phyloP scores from a whole-genome alignment of 352 stramenopile genomes.

The Thraustotheca clavata region DNA sequence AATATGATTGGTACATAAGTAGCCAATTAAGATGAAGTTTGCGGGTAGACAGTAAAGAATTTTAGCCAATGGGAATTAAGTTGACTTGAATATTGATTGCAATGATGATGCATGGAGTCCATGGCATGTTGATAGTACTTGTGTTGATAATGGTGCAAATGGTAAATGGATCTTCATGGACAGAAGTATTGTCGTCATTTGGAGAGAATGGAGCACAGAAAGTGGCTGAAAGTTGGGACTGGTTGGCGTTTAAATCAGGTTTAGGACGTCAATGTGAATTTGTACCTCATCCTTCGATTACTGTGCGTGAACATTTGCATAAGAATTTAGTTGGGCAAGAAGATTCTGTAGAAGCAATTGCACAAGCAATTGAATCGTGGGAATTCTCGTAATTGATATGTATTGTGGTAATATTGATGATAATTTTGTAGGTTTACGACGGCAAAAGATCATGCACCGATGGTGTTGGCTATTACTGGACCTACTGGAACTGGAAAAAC shows the following conservation, averaged over 20 bases:
- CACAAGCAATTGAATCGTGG: constrained; percentile 67
- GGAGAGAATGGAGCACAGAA: background rate
- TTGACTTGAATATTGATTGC: no score
- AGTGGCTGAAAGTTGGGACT: constrained; percentile 1
- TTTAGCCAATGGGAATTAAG: background rate
- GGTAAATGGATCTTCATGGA: background rate
- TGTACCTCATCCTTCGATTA: constrained; percentile 54
- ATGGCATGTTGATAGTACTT: background rate
- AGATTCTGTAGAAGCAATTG: constrained; percentile 48
- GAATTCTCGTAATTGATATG: constrained; percentile 80
- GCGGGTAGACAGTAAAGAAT: no score
- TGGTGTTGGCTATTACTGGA: constrained; percentile 84
- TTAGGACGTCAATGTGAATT: constrained; percentile 59
- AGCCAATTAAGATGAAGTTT: no score
- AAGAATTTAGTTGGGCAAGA: constrained; percentile 58
- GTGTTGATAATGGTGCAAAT: background rate
- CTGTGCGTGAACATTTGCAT: constrained; percentile 41
- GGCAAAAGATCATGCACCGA: no score
- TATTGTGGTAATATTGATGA: no score
- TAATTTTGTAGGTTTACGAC: background rate
- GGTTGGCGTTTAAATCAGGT: constrained; percentile 5
- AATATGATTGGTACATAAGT: no score
- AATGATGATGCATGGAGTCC: background rate
- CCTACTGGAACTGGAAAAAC: constrained; percentile 88
- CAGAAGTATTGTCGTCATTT: background rate